Conservation (phyloP, 495 filamentous ascomycete genomes). For the Penicillium soppii region DNA sequence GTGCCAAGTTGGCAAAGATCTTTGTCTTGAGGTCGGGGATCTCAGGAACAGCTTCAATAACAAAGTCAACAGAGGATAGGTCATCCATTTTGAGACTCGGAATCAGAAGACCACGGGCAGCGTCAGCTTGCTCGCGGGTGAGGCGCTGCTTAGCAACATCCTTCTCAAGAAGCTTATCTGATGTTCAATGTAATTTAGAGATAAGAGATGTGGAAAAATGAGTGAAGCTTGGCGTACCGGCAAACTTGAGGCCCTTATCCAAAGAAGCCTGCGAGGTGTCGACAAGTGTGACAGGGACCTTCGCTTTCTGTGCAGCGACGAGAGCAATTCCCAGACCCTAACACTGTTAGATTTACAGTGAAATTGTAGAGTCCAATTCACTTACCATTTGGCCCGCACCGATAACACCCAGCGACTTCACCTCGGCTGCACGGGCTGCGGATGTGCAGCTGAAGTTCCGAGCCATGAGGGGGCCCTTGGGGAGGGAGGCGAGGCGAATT, state of each 20-base stretch:
- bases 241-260: slow-evolving; percentile 88
- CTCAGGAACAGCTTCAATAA: slow-evolving; percentile 97
- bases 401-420: slow-evolving; percentile 88
- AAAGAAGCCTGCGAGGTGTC: slow-evolving; percentile 85
- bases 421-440: slow-evolving; percentile 59
- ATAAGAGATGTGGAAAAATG: background rate
- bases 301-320: slow-evolving; percentile 83
- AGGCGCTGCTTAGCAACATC: slow-evolving; percentile 83
- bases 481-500: slow-evolving; percentile 22
- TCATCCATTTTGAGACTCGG: slow-evolving; percentile 73
- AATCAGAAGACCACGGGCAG: slow-evolving; percentile 62
- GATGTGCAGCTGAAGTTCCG: slow-evolving; percentile 47
- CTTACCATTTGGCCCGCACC: slow-evolving; percentile 95
- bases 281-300: slow-evolving; percentile 81
- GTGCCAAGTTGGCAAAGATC: slow-evolving; percentile 83
- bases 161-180: slow-evolving; percentile 89
- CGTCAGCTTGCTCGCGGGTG: slow-evolving; percentile 73
- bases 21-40: slow-evolving; percentile 80
- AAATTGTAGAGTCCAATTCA: background rate
- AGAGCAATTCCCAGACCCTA: slow-evolving; percentile 96
- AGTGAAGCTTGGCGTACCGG: slow-evolving; percentile 53
- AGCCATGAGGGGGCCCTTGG: slow-evolving; percentile 32
- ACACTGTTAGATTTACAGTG: slow-evolving; percentile 16
- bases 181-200: background rate
- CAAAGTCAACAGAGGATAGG: slow-evolving; percentile 86